Evolutionary conservation across 164 flowering plant genomes (phyloP).

Genomic region (Protea cynaroides): DNA sequence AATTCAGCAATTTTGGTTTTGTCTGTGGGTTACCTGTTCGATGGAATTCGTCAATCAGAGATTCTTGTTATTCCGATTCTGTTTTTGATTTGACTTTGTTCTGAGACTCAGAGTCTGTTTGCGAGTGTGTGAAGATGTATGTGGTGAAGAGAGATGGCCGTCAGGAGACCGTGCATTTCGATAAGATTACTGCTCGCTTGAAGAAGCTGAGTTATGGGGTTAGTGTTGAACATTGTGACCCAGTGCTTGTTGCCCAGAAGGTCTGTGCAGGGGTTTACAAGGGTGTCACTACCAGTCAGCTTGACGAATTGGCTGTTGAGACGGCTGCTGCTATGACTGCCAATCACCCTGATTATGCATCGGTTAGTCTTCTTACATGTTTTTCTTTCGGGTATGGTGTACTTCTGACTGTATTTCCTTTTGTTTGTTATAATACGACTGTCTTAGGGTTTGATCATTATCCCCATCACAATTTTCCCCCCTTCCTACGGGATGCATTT

Average conservation of each 20-base stretch:
- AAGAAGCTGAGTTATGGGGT: constrained; percentile 97
- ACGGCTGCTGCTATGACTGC: constrained; percentile 98
- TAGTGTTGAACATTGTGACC: constrained; percentile 88
- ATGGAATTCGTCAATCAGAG: neutral
- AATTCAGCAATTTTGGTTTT: neutral
- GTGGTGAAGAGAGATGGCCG: constrained; percentile 95
- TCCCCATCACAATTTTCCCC: too few relatives aligned
- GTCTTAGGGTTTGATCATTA: neutral
- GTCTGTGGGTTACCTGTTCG: neutral
- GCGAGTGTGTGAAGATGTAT: constrained; percentile 45
- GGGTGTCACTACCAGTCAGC: constrained; percentile 95
- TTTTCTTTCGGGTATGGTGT: constrained; percentile 1
- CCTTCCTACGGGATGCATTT: too few relatives aligned
- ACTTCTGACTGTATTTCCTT: neutral
- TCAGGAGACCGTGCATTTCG: constrained; percentile 93
- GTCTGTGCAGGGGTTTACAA: constrained; percentile 98
- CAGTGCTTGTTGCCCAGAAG: constrained; percentile 91
- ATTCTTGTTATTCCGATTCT: neutral
- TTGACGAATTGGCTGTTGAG: constrained; percentile 94
- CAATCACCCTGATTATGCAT: constrained; percentile 96
- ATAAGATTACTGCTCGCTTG: constrained; percentile 94
- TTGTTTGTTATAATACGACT: neutral
- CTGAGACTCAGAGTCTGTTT: neutral
- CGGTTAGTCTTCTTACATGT: constrained; percentile 34
- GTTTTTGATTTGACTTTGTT: neutral